phyloP scores from a whole-genome alignment of 2,329 filamentous ascomycete genomes.

The Curvularia eragrostidis region DNA sequence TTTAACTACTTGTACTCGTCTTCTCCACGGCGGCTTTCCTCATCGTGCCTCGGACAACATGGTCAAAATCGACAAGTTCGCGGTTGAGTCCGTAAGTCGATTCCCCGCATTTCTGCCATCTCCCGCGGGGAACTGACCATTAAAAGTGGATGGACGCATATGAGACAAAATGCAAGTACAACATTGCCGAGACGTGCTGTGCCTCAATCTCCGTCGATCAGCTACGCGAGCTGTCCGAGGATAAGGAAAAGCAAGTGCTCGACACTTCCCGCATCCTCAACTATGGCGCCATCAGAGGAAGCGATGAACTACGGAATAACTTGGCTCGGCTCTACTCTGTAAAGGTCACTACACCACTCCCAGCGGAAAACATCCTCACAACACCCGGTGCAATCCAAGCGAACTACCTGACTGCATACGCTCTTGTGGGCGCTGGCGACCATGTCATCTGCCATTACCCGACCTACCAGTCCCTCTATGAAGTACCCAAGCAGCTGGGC shows the following conservation, averaged over 20 bases:
- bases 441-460: slow-evolving; percentile 88
- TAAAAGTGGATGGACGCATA: slow-evolving; percentile 64
- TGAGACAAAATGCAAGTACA: slow-evolving; percentile 63
- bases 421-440: slow-evolving; percentile 73
- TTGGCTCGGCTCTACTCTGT: slow-evolving; percentile 71
- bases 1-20: not conserved
- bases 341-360: slow-evolving; percentile 56
- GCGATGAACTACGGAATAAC: slow-evolving; percentile 66
- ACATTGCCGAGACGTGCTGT: slow-evolving; percentile 81
- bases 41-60: slow-evolving; percentile 47
- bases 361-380: slow-evolving; percentile 72
- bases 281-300: slow-evolving; percentile 77
- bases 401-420: slow-evolving; percentile 82
- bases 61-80: slow-evolving; percentile 68
- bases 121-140: slow-evolving; percentile 19
- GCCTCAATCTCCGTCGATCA: slow-evolving; percentile 76
- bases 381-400: slow-evolving; percentile 82
- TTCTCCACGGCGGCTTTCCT: not conserved
- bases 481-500: slow-evolving; percentile 74
- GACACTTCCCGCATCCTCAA: slow-evolving; percentile 66
- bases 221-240: slow-evolving; percentile 65
- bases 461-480: slow-evolving; percentile 81
- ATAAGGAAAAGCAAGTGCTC: slow-evolving; percentile 58
- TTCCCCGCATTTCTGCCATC: slow-evolving; percentile 27
- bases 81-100: slow-evolving; percentile 70